These are phyloP conservation scores for Fusarium transvaalense DNA, from an alignment of 2,329 filamentous ascomycete genomes.

Conservation along the genomic window DNA sequence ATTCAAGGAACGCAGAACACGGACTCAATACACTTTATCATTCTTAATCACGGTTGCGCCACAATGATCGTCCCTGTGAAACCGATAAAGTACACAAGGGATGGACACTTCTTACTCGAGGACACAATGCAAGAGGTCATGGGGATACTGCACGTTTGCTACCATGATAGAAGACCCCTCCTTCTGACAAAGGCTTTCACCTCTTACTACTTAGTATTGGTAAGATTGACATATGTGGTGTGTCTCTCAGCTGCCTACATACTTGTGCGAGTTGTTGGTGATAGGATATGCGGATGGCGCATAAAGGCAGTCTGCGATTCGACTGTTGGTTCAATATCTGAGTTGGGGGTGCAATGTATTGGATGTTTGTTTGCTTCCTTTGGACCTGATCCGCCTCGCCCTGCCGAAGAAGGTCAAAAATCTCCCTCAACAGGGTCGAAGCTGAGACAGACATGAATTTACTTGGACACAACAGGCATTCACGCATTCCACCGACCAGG, in stretches of 20 bases:
- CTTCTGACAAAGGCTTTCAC: conserved; percentile 18
- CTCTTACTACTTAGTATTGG: conserved; percentile 1
- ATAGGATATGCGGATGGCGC: conserved; percentile 39
- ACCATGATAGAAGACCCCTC: conserved; percentile 29
- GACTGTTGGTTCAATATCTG: conserved; percentile 32
- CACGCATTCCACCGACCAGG: conserved; percentile 7
- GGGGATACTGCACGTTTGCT: conserved; percentile 27
- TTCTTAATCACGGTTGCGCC: conserved; percentile 29
- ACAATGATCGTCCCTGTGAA: conserved; percentile 35
- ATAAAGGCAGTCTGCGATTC: conserved; percentile 35
- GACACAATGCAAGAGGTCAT: conserved; percentile 35
- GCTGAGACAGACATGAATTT: conserved; percentile 16
- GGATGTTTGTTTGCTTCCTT: conserved; percentile 38
- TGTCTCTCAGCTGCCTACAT: conserved; percentile 29
- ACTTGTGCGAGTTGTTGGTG: conserved; percentile 40
- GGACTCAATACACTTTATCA: conserved; percentile 37
- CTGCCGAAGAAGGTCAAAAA: conserved; percentile 16
- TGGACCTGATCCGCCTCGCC: conserved; percentile 25
- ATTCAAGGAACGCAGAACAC: conserved; percentile 7
- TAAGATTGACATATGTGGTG: conserved; percentile 21
- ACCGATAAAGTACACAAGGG: conserved; percentile 31
- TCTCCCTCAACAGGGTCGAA: conserved; percentile 1
- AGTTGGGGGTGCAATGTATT: conserved; percentile 22
- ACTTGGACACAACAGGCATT: conserved; percentile 4
- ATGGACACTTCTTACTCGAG: conserved; percentile 17